Evolutionary conservation across 768 basidiomycete species (phyloP).

Genomic region (Podaxis sp.): DNA sequence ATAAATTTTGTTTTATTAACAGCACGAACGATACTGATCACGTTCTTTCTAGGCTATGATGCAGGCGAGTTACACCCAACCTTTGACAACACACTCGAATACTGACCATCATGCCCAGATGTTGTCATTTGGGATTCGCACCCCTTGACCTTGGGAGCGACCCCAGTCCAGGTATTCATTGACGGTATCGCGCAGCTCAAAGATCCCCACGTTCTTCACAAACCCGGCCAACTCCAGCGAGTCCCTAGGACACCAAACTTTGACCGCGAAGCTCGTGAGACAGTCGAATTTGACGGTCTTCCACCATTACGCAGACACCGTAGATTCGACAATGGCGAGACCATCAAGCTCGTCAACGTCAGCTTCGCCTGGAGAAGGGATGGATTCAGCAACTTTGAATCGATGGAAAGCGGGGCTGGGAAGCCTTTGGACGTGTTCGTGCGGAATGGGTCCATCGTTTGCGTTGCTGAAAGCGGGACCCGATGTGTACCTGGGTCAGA

Average conservation of each 20-base stretch:
- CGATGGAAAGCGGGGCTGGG: conserved; percentile 21
- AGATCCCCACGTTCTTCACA: conserved; percentile 33
- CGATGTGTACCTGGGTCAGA: neutral
- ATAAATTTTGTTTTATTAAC: neutral
- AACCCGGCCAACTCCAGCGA: conserved; percentile 48
- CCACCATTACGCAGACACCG: conserved; percentile 51
- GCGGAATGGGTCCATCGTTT: conserved; percentile 51
- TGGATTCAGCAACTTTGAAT: conserved; percentile 14
- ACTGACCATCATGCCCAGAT: conserved; percentile 28
- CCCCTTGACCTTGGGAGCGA: conserved; percentile 76
- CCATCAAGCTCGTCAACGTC: conserved; percentile 58
- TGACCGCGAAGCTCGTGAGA: conserved; percentile 54
- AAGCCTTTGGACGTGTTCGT: conserved; percentile 41
- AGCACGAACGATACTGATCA: conserved; percentile 3
- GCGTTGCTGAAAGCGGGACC: conserved; percentile 24
- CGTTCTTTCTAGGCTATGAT: conserved; percentile 53
- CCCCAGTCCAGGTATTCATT: conserved; percentile 78
- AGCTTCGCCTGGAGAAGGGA: conserved; percentile 32
- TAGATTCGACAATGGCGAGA: conserved; percentile 19
- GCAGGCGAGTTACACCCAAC: conserved; percentile 35
- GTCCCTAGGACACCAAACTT: conserved; percentile 57
- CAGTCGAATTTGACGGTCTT: conserved; percentile 63
- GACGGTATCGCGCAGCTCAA: conserved; percentile 74
- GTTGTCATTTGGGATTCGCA: conserved; percentile 71
- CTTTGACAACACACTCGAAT: neutral